Evolutionary conservation across 768 basidiomycete genomes (phyloP), one percentile per base, ranked within the genome.

Genomic region (Leccinum sublutescens): DNA sequence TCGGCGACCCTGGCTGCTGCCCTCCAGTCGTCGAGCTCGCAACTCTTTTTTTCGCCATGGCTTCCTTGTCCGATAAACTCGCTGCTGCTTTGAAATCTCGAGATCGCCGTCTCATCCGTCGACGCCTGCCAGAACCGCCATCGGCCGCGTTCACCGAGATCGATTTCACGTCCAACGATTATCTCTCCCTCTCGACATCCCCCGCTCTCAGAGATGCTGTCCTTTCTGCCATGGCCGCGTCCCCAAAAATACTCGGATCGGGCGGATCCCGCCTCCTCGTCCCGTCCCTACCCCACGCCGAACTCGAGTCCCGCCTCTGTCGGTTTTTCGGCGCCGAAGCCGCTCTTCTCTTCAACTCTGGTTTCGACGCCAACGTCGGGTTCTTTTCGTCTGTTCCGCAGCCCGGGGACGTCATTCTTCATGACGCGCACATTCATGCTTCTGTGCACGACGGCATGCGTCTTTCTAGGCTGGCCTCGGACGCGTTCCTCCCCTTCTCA

Each of bases 151-250:
- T 72, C 19, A 52, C 73, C 14, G 62, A 66, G 50, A 68, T 56
- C 62, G 91, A 94, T 68, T 93, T 93, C 72, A 88, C 82, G n/a
- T 90, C 93, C 3, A 97, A 96, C 73, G 93, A 97, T 74, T 97
- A 95, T 74, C 88, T 97, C 55, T 93, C 93, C 0, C 80, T 97
- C 25, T 78, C 93, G 2, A 71, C 77, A 19, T 91, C 86, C 2
- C 65, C 79, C 1, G 61, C 64, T 19, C 79, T 95, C 12, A 86
- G 88, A 29, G 55, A 71, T 0, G 76, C 73, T 9, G 89, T 93
- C 67, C 79, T 95, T 34, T 33, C 65, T 3, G 80, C 82, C 55
- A 80, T 91, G 12, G 63, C 71, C 3, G 52, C 56, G 0, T 76
- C 81, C 1, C 83, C 80, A n/a, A 75, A 80, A 23, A 80, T 95